phyloP scores from a whole-genome alignment of 31 red algal genomes.

The Endocladia muricata region DNA sequence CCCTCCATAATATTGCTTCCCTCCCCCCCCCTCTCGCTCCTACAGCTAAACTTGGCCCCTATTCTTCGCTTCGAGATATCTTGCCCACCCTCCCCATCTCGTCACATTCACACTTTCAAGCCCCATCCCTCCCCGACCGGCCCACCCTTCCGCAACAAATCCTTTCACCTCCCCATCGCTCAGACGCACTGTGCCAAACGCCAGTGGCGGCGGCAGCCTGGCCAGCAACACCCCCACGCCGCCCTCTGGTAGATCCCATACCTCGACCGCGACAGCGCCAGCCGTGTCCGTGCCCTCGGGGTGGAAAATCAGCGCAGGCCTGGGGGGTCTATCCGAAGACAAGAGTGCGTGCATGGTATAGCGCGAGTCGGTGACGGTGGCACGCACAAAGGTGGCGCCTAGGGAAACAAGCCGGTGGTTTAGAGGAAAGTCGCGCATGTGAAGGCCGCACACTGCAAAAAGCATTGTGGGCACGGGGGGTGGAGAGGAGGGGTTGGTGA shows the following conservation, averaged over 20 bases:
- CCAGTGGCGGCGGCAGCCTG: constrained; percentile 35
- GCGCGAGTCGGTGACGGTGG: constrained; percentile 5
- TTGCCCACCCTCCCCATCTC: constrained; percentile 34
- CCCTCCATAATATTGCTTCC: too few relatives aligned
- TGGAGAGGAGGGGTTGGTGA: too few relatives aligned
- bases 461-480: too few relatives aligned
- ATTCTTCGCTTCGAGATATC: constrained; percentile 1
- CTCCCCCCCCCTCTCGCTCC: too few relatives aligned
- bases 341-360: constrained; percentile 55
- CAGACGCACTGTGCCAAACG: constrained; percentile 29
- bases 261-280: constrained; percentile 18
- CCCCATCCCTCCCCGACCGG: constrained; percentile 6
- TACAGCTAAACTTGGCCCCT: background rate
- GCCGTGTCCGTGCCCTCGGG: constrained; percentile 9
- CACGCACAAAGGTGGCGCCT: background rate
- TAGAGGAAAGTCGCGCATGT: constrained; percentile 8
- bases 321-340: background rate
- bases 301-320: constrained; percentile 39
- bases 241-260: constrained; percentile 37
- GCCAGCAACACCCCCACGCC: constrained; percentile 14
- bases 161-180: constrained; percentile 32
- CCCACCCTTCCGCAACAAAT: constrained; percentile 49
- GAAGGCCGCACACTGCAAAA: constrained; percentile 44
- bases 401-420: constrained; percentile 34
- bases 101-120: constrained; percentile 30